These are phyloP conservation scores for Nannizzia gypsea DNA, from an alignment of 2,329 filamentous ascomycete species.

Conservation along the genomic window DNA sequence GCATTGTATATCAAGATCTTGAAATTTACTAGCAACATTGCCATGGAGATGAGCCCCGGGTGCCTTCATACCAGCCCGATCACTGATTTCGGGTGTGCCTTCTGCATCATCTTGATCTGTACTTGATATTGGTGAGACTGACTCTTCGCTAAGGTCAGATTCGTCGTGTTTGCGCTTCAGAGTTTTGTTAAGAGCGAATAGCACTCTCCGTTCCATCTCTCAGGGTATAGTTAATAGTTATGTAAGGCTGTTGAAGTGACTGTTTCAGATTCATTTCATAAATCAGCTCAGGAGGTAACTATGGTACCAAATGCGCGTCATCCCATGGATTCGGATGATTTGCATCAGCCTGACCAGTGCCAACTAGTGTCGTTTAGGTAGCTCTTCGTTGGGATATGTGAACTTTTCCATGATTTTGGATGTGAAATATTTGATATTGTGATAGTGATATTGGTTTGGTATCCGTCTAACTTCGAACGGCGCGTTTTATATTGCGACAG, in stretches of 20 bases:
- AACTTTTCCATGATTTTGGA: not conserved
- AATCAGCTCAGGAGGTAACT: not conserved
- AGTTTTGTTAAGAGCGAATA: slow-evolving; percentile 19
- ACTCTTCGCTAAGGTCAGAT: slow-evolving; percentile 23
- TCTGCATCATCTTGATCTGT: not conserved
- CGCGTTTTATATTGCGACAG: not conserved
- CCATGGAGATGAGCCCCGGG: slow-evolving; percentile 22
- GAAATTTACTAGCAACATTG: slow-evolving; percentile 30
- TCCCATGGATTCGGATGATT: not conserved
- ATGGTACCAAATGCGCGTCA: not conserved
- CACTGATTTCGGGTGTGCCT: not conserved
- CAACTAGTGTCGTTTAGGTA: not conserved
- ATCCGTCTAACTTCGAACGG: not conserved
- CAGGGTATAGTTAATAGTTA: not conserved
- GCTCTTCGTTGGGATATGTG: not conserved
- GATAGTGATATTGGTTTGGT: not conserved
- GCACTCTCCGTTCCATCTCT: slow-evolving; percentile 19
- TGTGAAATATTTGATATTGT: too few species aligned
- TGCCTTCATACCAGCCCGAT: slow-evolving; percentile 20
- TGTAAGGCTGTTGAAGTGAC: not conserved
- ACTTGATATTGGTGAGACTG: slow-evolving; percentile 19
- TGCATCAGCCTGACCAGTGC: not conserved
- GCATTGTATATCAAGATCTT: slow-evolving; percentile 28
- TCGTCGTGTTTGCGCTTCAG: slow-evolving; percentile 27
- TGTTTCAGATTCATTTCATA: not conserved